Base-by-base conservation (phyloP, 805 yeast genomes). In the Priceomyces castillae region DNA sequence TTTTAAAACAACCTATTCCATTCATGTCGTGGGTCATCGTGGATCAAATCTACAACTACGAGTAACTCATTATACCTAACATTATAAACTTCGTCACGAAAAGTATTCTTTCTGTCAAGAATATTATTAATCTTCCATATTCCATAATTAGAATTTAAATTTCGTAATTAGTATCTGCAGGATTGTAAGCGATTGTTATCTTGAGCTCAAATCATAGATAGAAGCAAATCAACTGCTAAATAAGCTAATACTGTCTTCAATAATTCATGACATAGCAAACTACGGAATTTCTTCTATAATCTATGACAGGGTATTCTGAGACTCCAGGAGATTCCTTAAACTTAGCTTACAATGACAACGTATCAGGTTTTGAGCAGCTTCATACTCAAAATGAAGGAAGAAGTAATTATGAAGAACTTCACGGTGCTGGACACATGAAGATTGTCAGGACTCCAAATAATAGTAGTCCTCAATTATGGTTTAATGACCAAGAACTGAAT, bases 1-100 rank as follows among this genome's bases (percentile, higher is more conserved):
- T 25, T 54, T 31, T 18, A 17, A 37, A 10, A n/a, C 15, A n/a
- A 6, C 15, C 9, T n/a, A n/a, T n/a, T n/a, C n/a, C n/a, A n/a
- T n/a, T 22, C 9, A 7, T 6, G 9, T 22, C 25, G 25, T 22
- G 25, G 25, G 25, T 9, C 6, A 22, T 22, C 9, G 25, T 22
- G 25, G 25, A 22, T 22, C 25, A 22, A n/a, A 22, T 22, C 25
- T 22, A 22, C 25, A 9, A 9, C 9, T 22, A 22, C 25, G 25
- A 22, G 9, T 7, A 22, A 22, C 25, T 7, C 25, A 22, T 22
- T 28, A 28, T 28, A 28, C 31, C 31, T 28, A 22, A 22, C 25
- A 7, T 22, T 22, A 22, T 22, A 22, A n/a, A 6, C 31, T 28
- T 28, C 31, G 31, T 28, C 31, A 28, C 31, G 31, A 9, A 6